A percentile compares a stretch with the other conserved stretches of the same genome.
Evolutionary conservation across 306 rosid genomes (phyloP).

Genomic region (Castanospermum australe): DNA sequence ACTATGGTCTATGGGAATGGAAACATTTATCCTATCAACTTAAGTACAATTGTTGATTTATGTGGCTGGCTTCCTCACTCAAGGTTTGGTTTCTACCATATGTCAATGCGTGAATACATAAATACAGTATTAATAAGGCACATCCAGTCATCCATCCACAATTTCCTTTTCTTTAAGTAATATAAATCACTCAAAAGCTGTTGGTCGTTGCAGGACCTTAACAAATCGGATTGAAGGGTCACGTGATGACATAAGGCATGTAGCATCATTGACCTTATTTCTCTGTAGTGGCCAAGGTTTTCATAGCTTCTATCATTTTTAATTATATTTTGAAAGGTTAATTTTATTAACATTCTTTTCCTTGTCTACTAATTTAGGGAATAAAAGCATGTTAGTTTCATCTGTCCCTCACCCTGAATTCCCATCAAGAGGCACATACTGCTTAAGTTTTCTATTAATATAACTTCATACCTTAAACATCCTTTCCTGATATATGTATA

Average conservation of each 20-base stretch:
- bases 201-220: conserved; percentile 45
- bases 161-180: background rate
- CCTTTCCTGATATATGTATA: background rate
- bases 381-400: background rate
- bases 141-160: background rate
- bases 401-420: background rate
- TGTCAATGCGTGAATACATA: background rate
- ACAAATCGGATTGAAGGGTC: conserved; percentile 49
- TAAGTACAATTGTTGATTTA: conserved; percentile 57
- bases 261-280: conserved; percentile 56
- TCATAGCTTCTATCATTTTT: background rate
- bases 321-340: background rate
- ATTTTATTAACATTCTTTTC: background rate
- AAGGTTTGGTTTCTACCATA: conserved; percentile 48
- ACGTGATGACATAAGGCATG: conserved; percentile 55
- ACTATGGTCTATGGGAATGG: conserved; percentile 64
- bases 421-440: background rate
- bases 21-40: conserved; percentile 52
- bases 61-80: conserved; percentile 82
- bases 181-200: background rate
- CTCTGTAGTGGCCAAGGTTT: conserved; percentile 65
- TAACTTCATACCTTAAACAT: background rate
- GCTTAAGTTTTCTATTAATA: background rate
- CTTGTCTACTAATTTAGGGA: background rate
- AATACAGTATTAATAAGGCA: background rate